Evolutionary conservation across 139 green algal species (phyloP).

Genomic region (Edaphochlamys debaryana): DNA sequence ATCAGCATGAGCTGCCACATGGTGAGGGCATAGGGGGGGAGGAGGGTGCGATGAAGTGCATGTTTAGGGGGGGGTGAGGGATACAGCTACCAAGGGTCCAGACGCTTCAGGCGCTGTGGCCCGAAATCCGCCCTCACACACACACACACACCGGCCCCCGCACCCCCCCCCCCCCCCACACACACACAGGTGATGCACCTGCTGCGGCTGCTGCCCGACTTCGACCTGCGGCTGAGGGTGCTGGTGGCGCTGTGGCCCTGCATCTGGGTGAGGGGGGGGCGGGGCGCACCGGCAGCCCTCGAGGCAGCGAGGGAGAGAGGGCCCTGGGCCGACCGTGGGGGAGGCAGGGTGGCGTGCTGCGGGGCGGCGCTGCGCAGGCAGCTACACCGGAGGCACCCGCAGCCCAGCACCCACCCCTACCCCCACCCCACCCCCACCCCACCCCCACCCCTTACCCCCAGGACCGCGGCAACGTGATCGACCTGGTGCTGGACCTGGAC

Average conservation of each 20-base stretch:
- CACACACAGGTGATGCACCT: conserved; percentile 6
- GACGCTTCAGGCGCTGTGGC: too few species aligned
- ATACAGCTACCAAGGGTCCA: too few species aligned
- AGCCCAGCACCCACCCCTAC: neutral
- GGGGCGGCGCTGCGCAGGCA: too few species aligned
- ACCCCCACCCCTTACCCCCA: neutral
- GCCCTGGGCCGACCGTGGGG: too few species aligned
- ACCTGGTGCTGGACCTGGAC: conserved; percentile 25
- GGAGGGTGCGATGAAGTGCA: neutral
- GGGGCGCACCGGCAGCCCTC: too few species aligned
- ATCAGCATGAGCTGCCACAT: neutral
- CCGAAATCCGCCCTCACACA: too few species aligned
- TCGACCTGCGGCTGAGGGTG: conserved; percentile 17
- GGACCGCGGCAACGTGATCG: conserved; percentile 39
- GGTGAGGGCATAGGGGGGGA: neutral
- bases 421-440: neutral
- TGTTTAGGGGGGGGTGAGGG: too few species aligned
- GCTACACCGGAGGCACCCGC: too few species aligned
- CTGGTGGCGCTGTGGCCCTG: conserved; percentile 40
- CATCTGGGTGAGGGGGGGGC: conserved; percentile 11
- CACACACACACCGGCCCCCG: too few species aligned
- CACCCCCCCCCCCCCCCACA: neutral
- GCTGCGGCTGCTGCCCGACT: conserved; percentile 39
- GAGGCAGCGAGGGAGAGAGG: neutral
- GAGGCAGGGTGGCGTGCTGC: too few species aligned